phyloP scores from a whole-genome alignment of 345 rosid species.

The Clarkia xantiana region DNA sequence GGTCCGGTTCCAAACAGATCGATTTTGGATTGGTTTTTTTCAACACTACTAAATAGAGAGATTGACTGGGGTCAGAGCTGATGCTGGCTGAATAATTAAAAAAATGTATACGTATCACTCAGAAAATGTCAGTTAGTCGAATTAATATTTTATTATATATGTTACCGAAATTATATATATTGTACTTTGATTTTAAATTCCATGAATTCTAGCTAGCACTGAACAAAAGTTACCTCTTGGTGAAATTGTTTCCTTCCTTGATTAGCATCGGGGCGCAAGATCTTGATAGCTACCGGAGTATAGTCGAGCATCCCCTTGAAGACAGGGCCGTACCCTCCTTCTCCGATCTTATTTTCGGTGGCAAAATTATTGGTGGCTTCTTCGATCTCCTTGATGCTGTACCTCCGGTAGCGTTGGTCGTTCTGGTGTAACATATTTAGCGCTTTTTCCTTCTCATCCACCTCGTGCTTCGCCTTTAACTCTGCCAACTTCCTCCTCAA shows the following conservation, averaged over 20 bases:
- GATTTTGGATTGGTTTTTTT: no score
- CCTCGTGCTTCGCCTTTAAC: conserved; percentile 50
- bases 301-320: conserved; percentile 73
- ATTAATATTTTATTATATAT: not conserved
- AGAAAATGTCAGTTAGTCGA: not conserved
- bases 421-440: conserved; percentile 41
- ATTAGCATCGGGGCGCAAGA: conserved; percentile 71
- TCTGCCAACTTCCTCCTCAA: conserved; percentile 54
- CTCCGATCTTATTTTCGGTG: conserved; percentile 46
- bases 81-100: no score
- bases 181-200: not conserved
- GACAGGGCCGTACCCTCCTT: conserved; percentile 95
- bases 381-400: conserved; percentile 66
- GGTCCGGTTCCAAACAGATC: no score
- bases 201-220: not conserved
- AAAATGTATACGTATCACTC: no score
- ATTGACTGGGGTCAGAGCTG: no score
- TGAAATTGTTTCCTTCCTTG: conserved; percentile 84
- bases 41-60: no score
- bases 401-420: conserved; percentile 57
- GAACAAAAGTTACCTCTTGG: conserved; percentile 40
- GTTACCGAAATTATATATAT: not conserved
- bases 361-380: conserved; percentile 47
- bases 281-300: conserved; percentile 86
- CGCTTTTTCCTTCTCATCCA: conserved; percentile 61